A percentile compares a stretch with the other conserved stretches of the same genome.
Evolutionary conservation across 2,329 filamentous ascomycete genomes (phyloP).

Genomic region (Scedosporium boydii): DNA sequence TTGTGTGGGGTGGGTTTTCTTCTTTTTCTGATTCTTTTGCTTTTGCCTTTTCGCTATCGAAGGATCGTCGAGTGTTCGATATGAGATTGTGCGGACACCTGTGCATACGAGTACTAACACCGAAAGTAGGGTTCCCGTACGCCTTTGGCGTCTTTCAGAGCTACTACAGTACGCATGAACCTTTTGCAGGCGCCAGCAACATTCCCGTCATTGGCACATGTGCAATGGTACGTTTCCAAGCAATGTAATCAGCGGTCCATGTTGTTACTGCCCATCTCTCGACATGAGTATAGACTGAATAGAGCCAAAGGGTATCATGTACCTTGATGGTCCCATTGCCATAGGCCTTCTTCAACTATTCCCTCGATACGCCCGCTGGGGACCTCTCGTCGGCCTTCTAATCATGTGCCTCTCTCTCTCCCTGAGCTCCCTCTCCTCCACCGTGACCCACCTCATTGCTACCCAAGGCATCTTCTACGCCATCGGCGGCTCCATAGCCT

Average conservation of each 20-base stretch:
- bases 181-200: constrained; percentile 43
- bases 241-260: constrained; percentile 12
- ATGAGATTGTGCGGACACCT: neutral
- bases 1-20: constrained; percentile 7
- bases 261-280: constrained; percentile 15
- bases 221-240: constrained; percentile 34
- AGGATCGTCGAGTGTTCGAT: constrained; percentile 28
- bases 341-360: constrained; percentile 35
- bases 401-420: constrained; percentile 43
- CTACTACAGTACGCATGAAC: constrained; percentile 52
- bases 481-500: constrained; percentile 45
- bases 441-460: constrained; percentile 42
- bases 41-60: constrained; percentile 21
- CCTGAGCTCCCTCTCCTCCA: constrained; percentile 42
- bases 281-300: neutral
- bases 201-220: constrained; percentile 58
- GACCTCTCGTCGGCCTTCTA: constrained; percentile 34
- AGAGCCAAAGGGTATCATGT: constrained; percentile 40
- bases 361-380: constrained; percentile 29
- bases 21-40: neutral
- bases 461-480: constrained; percentile 55
- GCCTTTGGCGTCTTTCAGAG: constrained; percentile 63
- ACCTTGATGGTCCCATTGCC: constrained; percentile 39
- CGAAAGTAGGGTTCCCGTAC: constrained; percentile 49
- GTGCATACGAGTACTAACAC: neutral